phyloP scores from a whole-genome alignment of 2,329 filamentous ascomycete genomes.

The Calonectria honghensis region DNA sequence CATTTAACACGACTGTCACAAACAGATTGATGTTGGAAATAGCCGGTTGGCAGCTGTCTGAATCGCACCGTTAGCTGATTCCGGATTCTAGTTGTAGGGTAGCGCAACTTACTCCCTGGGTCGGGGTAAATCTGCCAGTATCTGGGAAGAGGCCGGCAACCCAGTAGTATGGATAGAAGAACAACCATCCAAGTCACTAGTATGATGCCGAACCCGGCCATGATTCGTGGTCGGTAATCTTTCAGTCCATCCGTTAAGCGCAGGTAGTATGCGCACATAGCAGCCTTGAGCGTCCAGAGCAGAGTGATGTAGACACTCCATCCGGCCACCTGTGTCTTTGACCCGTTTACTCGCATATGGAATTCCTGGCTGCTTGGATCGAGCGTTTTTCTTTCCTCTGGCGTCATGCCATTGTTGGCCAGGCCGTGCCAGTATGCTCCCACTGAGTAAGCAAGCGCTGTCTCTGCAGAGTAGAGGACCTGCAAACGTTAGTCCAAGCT shows the following conservation, averaged over 20 bases:
- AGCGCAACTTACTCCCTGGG: conserved; percentile 68
- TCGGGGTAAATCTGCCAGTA: conserved; percentile 76
- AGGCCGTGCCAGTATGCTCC: conserved; percentile 67
- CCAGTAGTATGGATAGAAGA: conserved; percentile 68
- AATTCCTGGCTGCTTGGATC: conserved; percentile 66
- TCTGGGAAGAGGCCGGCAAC: conserved; percentile 69
- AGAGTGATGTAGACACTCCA: conserved; percentile 71
- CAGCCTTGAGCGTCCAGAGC: conserved; percentile 71
- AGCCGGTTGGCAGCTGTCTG: conserved; percentile 67
- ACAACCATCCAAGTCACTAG: conserved; percentile 67
- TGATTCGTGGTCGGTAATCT: conserved; percentile 56
- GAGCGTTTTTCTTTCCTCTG: conserved; percentile 66
- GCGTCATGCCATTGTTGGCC: conserved; percentile 72
- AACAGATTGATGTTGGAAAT: conserved; percentile 69
- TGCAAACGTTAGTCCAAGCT: conserved; percentile 62
- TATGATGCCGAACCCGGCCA: conserved; percentile 68
- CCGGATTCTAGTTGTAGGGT: neutral
- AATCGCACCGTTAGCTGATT: conserved; percentile 32
- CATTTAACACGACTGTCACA: conserved; percentile 68
- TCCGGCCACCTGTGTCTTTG: conserved; percentile 72
- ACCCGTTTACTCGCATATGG: conserved; percentile 60
- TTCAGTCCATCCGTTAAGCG: conserved; percentile 63
- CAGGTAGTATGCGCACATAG: conserved; percentile 72
- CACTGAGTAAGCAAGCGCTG: conserved; percentile 68
- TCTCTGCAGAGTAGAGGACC: conserved; percentile 70